phyloP scores from a whole-genome alignment of 148 eudicot species.

The Chenopodium formosanum region DNA sequence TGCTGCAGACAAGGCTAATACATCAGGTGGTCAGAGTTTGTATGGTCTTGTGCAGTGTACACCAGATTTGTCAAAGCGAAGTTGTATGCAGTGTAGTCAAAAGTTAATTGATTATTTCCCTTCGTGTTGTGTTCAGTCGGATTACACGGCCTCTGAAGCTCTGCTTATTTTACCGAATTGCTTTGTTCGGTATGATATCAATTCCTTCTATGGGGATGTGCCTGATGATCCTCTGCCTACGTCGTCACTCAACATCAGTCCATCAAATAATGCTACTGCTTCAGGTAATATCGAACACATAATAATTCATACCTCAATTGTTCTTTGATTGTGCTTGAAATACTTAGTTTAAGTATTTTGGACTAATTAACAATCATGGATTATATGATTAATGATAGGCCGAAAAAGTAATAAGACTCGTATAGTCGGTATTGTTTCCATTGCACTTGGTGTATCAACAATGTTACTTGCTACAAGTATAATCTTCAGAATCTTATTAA shows the following conservation, averaged over 20 bases:
- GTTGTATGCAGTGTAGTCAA: slow-evolving; percentile 24
- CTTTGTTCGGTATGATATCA: slow-evolving; percentile 24
- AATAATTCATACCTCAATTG: no score
- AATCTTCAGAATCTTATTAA: slow-evolving; percentile 7
- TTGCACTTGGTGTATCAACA: slow-evolving; percentile 17
- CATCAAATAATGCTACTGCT: neutral
- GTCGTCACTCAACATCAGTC: neutral
- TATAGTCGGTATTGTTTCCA: slow-evolving; percentile 5
- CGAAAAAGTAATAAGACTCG: slow-evolving; percentile 11
- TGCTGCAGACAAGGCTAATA: slow-evolving; percentile 21
- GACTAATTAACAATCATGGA: no score
- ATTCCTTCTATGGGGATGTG: slow-evolving; percentile 12
- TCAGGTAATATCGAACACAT: slow-evolving; percentile 6
- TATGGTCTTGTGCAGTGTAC: slow-evolving; percentile 33
- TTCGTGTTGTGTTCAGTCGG: no score
- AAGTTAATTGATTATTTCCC: neutral
- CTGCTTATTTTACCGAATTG: neutral
- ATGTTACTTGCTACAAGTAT: neutral
- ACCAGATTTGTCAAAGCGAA: slow-evolving; percentile 25
- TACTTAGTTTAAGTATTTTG: no score
- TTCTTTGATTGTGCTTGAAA: no score
- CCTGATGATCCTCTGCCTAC: neutral
- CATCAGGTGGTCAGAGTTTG: slow-evolving; percentile 12
- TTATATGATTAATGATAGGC: neutral
- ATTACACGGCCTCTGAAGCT: no score